Conservation (phyloP, 2,329 filamentous ascomycete species). For the Aureobasidium pullulans region DNA sequence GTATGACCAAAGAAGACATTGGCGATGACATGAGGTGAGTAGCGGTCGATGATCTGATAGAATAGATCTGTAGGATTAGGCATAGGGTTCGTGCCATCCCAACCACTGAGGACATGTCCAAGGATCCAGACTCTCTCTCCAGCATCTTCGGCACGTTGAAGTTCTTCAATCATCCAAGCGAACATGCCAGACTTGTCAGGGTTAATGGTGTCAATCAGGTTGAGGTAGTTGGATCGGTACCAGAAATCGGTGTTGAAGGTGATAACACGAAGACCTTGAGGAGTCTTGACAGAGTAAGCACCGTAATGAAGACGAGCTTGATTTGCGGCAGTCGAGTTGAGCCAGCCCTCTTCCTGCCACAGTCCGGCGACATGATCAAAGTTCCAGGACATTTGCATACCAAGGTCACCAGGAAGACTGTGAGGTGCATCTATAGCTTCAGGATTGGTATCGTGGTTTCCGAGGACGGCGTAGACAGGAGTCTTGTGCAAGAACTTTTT, state of each 20-base stretch:
- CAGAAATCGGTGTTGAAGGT: conserved; percentile 48
- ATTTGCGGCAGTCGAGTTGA: conserved; percentile 37
- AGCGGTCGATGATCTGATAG: conserved; percentile 49
- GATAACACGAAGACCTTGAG: conserved; percentile 46
- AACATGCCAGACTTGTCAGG: conserved; percentile 45
- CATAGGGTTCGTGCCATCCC: conserved; percentile 44
- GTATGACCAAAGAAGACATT: conserved; percentile 50
- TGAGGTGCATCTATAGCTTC: conserved; percentile 48
- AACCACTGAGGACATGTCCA: conserved; percentile 49
- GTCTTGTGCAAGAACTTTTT: conserved; percentile 47
- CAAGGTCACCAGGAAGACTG: conserved; percentile 45
- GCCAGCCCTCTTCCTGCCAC: conserved; percentile 52
- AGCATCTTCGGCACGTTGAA: conserved; percentile 46
- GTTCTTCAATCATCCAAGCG: conserved; percentile 44
- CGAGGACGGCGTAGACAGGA: conserved; percentile 49
- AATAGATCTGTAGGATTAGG: conserved; percentile 48
- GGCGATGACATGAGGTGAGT: conserved; percentile 48
- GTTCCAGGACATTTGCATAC: conserved; percentile 52
- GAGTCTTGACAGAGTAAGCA: conserved; percentile 48
- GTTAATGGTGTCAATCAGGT: conserved; percentile 46
- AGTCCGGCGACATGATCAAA: conserved; percentile 47
- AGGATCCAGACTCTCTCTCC: conserved; percentile 49
- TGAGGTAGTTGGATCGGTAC: conserved; percentile 40
- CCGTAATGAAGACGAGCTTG: conserved; percentile 48
- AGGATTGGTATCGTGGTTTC: conserved; percentile 52